These are phyloP conservation scores for Saccharomyces uvarum DNA, from an alignment of 1,139 yeast species.

Conservation along the genomic window DNA sequence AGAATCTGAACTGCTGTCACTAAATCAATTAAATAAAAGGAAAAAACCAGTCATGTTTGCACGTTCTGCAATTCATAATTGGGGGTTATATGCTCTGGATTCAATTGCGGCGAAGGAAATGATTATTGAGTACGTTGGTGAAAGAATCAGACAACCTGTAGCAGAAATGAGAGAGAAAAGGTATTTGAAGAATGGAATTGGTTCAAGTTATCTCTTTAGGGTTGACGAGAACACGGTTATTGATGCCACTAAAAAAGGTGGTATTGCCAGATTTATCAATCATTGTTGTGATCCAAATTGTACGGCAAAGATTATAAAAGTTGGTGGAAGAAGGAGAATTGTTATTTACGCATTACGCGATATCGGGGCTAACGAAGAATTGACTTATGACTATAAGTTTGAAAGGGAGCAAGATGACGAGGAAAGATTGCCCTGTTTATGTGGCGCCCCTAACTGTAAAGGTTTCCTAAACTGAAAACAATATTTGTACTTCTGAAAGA, in stretches of 20 bases:
- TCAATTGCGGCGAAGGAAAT: slow-evolving; percentile 91
- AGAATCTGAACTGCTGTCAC: slow-evolving; percentile 72
- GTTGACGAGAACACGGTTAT: slow-evolving; percentile 91
- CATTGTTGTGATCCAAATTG: slow-evolving; percentile 98
- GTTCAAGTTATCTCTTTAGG: slow-evolving; percentile 85
- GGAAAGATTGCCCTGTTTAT: slow-evolving; percentile 82
- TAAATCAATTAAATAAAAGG: slow-evolving; percentile 74
- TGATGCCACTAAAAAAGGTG: slow-evolving; percentile 96
- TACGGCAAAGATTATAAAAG: slow-evolving; percentile 92
- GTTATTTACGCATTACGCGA: slow-evolving; percentile 90
- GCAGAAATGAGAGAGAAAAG: slow-evolving; percentile 88
- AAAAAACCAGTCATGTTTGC: slow-evolving; percentile 94
- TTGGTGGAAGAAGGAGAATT: slow-evolving; percentile 87
- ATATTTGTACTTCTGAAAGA: background rate
- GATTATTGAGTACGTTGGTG: slow-evolving; percentile 99
- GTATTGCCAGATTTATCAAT: slow-evolving; percentile 90
- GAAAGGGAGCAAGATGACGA: slow-evolving; percentile 87
- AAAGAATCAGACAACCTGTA: slow-evolving; percentile 84
- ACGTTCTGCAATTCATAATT: slow-evolving; percentile 90
- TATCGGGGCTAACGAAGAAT: slow-evolving; percentile 81
- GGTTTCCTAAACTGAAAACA: slow-evolving; percentile 65
- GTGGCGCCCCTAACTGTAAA: slow-evolving; percentile 92
- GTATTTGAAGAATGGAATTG: slow-evolving; percentile 85
- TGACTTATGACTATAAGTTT: slow-evolving; percentile 91
- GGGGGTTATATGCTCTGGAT: slow-evolving; percentile 95